Base-by-base conservation (phyloP, 2,329 filamentous ascomycete species). In the Teratosphaeria nubilosa region DNA sequence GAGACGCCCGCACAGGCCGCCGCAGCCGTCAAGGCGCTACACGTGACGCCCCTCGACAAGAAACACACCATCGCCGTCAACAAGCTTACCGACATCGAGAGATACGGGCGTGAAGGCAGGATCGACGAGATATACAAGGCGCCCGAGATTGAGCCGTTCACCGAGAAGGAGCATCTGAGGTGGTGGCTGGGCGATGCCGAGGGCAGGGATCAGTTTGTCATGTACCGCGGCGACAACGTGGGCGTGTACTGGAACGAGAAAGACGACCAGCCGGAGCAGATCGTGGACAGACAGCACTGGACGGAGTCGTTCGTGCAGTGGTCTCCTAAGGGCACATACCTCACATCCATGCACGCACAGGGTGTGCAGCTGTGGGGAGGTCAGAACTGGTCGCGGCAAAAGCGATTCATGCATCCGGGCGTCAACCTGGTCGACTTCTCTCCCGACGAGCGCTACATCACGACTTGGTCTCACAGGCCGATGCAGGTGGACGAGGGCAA, bases 181-280 rank as follows among this genome's bases (percentile, higher is more conserved):
- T 97, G 89, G 73, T 99, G 91, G 86, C 80, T 99, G 68, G 88
- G 87, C 64, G 94, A 99, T 70, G 80, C 86, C 59, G 90, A 90
- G 65, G 90, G 90, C 65, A 86, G 94, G 62, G 94, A 99, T 73
- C 92, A 99, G 78, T 94, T 97, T 69, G 89, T 89, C 73, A 91
- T 97, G 84, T 96, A 88, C 80, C 86, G 90, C 56, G 88, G 86
- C 66, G 94, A 99, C 56, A 87, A 86, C 62, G 94, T 99, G 41
- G 91, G 91, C 60, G 88, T 99, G 5, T 96, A 88, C 81, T 99
- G 92, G 92, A 97, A 97, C 79, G 95, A 95, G 80, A 94, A 95
- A 77, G 92, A 88, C 76, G 91, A 96, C 60, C 76, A 81, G 24
- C 91, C 92, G 4, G 94, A 99, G 75, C 85, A 83, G 63, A 83